These are phyloP conservation scores for Xylariaceae sp. DNA, from an alignment of 2,329 filamentous ascomycete genomes.

Conservation along the genomic window DNA sequence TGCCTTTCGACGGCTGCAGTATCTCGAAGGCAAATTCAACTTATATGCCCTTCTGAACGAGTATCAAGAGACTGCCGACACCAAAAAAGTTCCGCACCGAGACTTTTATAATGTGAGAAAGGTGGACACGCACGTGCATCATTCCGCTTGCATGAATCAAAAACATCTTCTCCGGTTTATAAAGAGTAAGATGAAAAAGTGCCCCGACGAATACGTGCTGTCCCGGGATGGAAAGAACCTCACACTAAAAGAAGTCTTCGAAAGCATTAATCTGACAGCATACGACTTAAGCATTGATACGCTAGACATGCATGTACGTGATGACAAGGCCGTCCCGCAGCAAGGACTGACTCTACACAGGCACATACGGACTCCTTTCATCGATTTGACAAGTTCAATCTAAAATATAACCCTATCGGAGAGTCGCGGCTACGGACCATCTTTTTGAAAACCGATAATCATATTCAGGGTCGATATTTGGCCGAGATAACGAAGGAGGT, in stretches of 20 bases:
- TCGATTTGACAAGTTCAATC: constrained; percentile 98
- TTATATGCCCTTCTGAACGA: constrained; percentile 92
- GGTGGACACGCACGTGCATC: constrained; percentile 98
- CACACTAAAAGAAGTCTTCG: constrained; percentile 90
- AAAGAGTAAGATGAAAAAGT: constrained; percentile 99
- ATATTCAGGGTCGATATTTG: constrained; percentile 92
- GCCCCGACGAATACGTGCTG: constrained; percentile 89
- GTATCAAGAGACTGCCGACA: constrained; percentile 97
- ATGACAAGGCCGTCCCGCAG: not conserved
- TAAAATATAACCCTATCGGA: constrained; percentile 97
- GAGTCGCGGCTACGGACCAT: constrained; percentile 97
- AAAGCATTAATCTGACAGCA: constrained; percentile 95
- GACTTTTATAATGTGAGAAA: constrained; percentile 99
- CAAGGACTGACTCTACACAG: constrained; percentile 46
- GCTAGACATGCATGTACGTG: constrained; percentile 90
- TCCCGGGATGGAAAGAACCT: constrained; percentile 91
- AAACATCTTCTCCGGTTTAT: constrained; percentile 98
- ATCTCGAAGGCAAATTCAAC: constrained; percentile 96
- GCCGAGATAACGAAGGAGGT: constrained; percentile 99
- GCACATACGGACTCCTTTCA: constrained; percentile 98
- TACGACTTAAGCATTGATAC: constrained; percentile 99
- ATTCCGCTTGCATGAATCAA: constrained; percentile 99
- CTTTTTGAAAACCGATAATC: constrained; percentile 98
- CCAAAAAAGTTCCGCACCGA: constrained; percentile 94
- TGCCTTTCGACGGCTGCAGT: constrained; percentile 91